Percentiles rank a stretch among this genome's conserved stretches.
phyloP scores from a whole-genome alignment of 345 rosid species.

The Eucalyptus pumila region DNA sequence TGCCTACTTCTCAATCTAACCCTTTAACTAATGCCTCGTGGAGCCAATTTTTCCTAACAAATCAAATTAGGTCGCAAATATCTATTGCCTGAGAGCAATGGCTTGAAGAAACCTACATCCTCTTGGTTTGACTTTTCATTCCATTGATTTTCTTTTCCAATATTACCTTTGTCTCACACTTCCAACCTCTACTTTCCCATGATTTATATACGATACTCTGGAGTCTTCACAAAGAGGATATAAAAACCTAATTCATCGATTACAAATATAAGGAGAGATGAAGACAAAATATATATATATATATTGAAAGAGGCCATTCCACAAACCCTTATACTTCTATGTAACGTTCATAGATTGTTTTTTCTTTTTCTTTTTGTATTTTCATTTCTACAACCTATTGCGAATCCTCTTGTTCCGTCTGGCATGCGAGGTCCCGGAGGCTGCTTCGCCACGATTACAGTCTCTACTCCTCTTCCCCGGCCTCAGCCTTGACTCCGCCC shows the following conservation, averaged over 20 bases:
- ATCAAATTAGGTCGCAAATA: background rate
- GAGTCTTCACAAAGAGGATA: background rate
- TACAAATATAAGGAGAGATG: background rate
- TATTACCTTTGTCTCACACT: background rate
- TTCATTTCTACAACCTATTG: constrained; percentile 52
- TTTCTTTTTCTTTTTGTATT: background rate
- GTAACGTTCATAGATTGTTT: background rate
- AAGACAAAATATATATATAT: background rate
- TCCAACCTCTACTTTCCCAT: background rate
- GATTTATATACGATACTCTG: background rate
- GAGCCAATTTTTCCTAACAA: background rate
- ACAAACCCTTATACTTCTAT: background rate
- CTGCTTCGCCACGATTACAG: constrained; percentile 40
- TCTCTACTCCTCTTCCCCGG: constrained; percentile 80
- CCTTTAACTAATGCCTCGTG: background rate
- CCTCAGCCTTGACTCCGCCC: constrained; percentile 34
- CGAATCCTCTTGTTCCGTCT: constrained; percentile 94
- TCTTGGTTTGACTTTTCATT: background rate
- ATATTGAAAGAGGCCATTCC: background rate
- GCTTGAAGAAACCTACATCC: background rate
- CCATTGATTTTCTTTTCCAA: background rate
- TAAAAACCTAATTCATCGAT: background rate
- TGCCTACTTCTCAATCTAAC: background rate
- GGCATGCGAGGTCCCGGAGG: constrained; percentile 99
- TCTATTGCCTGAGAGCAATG: background rate